Percentiles rank a stretch among this genome's conserved stretches.
These are phyloP conservation scores for Sugiyamaella pinicola DNA, from an alignment of 1,139 yeast species.

Conservation along the genomic window DNA sequence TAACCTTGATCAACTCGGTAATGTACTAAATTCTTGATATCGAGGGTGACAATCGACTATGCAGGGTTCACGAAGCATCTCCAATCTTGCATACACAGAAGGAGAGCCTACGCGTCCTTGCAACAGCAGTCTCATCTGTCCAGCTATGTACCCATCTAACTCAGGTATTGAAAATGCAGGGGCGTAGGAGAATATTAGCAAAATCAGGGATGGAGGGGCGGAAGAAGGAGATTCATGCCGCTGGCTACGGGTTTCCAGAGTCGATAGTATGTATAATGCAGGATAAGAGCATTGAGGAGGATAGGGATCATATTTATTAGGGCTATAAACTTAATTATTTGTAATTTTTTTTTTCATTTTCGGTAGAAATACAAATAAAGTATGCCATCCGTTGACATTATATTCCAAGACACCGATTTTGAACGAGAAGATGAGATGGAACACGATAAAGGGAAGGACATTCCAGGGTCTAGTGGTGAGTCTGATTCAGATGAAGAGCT, in stretches of 20 bases:
- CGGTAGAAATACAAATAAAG: not conserved
- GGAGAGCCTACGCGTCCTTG: too few relatives aligned
- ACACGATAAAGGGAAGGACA: not conserved
- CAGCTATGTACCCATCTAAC: too few relatives aligned
- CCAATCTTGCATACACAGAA: too few relatives aligned
- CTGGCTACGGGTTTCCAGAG: not conserved
- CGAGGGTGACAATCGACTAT: not conserved
- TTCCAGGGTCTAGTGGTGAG: not conserved
- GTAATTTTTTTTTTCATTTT: not conserved
- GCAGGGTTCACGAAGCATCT: constrained; percentile 13
- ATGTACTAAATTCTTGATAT: not conserved
- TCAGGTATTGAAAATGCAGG: too few relatives aligned
- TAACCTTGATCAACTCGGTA: constrained; percentile 9
- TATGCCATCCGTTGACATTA: not conserved
- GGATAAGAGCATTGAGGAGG: not conserved
- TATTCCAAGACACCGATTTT: not conserved
- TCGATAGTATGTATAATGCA: not conserved
- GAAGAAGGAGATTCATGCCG: not conserved
- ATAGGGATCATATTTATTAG: not conserved
- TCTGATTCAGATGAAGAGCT: not conserved
- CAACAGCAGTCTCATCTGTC: too few relatives aligned
- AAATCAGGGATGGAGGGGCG: too few relatives aligned
- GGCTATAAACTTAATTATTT: not conserved
- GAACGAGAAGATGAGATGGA: not conserved
- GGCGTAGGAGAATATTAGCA: too few relatives aligned